A percentile compares a stretch with the other conserved stretches of the same genome.
Evolutionary conservation across 1,284 basidiomycete species (phyloP).

Genomic region (Tremellales sp.): DNA sequence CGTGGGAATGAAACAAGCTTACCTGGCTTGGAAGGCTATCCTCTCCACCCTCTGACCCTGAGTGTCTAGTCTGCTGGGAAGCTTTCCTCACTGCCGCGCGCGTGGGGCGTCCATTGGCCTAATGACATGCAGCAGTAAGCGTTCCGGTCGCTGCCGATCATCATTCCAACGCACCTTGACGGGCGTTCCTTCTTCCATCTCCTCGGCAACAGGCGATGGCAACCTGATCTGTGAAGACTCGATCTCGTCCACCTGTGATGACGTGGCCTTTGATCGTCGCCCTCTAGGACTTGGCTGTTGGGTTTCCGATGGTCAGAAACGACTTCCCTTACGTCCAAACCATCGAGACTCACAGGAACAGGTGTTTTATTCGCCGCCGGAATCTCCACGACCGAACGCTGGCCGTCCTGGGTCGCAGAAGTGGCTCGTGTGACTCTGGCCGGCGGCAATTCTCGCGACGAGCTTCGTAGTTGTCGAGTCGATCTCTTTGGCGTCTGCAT

Average conservation of each 20-base stretch:
- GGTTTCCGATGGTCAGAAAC: neutral
- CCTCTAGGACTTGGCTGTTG: neutral
- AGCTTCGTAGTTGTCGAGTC: slow-evolving; percentile 12
- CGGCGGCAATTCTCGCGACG: slow-evolving; percentile 11
- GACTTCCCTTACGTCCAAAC: neutral
- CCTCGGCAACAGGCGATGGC: slow-evolving; percentile 4
- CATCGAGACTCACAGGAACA: neutral
- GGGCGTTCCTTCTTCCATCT: neutral
- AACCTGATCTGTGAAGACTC: slow-evolving; percentile 10
- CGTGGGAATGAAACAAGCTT: too few species aligned
- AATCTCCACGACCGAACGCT: neutral
- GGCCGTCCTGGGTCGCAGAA: neutral
- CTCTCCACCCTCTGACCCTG: too few species aligned
- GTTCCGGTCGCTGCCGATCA: too few species aligned
- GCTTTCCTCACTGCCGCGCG: too few species aligned
- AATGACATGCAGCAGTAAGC: too few species aligned
- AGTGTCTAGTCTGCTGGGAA: too few species aligned
- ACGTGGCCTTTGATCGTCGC: slow-evolving; percentile 1
- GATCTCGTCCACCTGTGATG: slow-evolving; percentile 13
- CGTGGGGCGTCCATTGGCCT: too few species aligned
- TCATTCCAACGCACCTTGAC: too few species aligned
- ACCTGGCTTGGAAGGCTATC: too few species aligned
- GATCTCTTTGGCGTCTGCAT: neutral
- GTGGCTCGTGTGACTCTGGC: neutral
- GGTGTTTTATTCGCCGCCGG: neutral